phyloP scores from a whole-genome alignment of 2,329 filamentous ascomycete genomes.

The Cercospora nicotianae region DNA sequence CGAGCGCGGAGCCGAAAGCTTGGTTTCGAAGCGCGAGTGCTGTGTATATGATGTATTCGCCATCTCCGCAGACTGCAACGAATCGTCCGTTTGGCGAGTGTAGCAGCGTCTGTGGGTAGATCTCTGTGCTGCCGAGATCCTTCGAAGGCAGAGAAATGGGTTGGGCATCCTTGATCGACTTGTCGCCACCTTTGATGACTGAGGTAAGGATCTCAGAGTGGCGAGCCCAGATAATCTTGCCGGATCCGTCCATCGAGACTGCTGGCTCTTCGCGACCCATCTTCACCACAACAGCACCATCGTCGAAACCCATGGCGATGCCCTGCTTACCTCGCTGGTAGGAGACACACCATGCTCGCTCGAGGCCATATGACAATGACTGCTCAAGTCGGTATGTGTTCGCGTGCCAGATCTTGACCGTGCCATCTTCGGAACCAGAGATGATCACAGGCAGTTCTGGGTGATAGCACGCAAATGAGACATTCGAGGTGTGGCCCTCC shows the following conservation, averaged over 20 bases:
- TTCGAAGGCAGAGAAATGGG: constrained; percentile 86
- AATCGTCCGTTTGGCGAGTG: constrained; percentile 96
- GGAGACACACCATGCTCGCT: constrained; percentile 95
- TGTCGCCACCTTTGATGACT: constrained; percentile 89
- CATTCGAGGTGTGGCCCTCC: constrained; percentile 96
- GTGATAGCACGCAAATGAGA: constrained; percentile 97
- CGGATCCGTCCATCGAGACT: constrained; percentile 93
- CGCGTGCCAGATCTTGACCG: constrained; percentile 97
- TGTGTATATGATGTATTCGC: constrained; percentile 98
- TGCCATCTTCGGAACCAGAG: constrained; percentile 95
- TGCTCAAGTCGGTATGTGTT: constrained; percentile 97
- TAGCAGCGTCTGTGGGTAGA: constrained; percentile 90
- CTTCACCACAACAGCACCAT: constrained; percentile 96
- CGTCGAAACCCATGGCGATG: constrained; percentile 93
- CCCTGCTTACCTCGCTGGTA: constrained; percentile 95
- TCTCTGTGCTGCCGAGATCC: constrained; percentile 92
- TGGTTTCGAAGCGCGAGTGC: constrained; percentile 96
- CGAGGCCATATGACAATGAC: constrained; percentile 90
- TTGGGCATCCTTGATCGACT: constrained; percentile 80
- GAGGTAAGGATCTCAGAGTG: constrained; percentile 94
- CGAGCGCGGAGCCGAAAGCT: constrained; percentile 89
- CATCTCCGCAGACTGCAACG: constrained; percentile 87
- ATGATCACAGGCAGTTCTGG: constrained; percentile 96
- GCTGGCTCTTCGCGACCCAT: constrained; percentile 96
- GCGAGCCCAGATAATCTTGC: constrained; percentile 93